Conservation (phyloP, 352 stramenopile species). For the Lagenidium giganteum region DNA sequence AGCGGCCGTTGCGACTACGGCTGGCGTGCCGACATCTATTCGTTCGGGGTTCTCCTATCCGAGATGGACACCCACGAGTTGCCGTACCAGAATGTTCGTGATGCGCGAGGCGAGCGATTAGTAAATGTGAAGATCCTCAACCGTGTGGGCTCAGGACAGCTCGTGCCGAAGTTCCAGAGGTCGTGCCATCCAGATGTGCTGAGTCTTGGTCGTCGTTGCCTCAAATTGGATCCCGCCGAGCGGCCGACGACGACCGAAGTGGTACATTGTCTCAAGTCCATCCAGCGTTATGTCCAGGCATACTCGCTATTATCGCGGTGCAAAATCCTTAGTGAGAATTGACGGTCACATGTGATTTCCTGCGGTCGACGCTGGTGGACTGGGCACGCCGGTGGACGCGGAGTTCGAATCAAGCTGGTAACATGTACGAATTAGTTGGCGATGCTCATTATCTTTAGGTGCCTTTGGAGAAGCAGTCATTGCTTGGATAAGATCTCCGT, state of each 20-base stretch:
- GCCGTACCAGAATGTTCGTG: constrained; percentile 39
- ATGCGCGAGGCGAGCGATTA: constrained; percentile 26
- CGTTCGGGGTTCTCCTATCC: constrained; percentile 57
- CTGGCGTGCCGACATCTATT: constrained; percentile 61
- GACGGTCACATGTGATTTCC: too few relatives aligned
- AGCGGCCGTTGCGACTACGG: constrained; percentile 51
- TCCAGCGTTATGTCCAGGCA: too few relatives aligned
- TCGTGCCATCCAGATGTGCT: constrained; percentile 40
- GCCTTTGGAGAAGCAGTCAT: too few relatives aligned
- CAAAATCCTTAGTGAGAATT: too few relatives aligned
- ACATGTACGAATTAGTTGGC: too few relatives aligned
- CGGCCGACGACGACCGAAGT: constrained; percentile 50
- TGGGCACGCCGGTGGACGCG: too few relatives aligned
- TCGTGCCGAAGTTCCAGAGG: constrained; percentile 32
- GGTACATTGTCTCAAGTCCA: too few relatives aligned
- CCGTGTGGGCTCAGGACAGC: constrained; percentile 35
- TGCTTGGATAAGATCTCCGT: too few relatives aligned
- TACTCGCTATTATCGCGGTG: too few relatives aligned
- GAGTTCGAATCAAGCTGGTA: too few relatives aligned
- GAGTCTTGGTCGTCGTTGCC: constrained; percentile 41
- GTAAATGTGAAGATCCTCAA: constrained; percentile 57
- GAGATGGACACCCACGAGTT: constrained; percentile 68
- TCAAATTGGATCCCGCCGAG: constrained; percentile 42
- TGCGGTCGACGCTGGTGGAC: too few relatives aligned
- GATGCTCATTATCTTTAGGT: too few relatives aligned